Evolutionary conservation across 1,284 basidiomycete species (phyloP).

Genomic region (Leucoagaricus sp.): DNA sequence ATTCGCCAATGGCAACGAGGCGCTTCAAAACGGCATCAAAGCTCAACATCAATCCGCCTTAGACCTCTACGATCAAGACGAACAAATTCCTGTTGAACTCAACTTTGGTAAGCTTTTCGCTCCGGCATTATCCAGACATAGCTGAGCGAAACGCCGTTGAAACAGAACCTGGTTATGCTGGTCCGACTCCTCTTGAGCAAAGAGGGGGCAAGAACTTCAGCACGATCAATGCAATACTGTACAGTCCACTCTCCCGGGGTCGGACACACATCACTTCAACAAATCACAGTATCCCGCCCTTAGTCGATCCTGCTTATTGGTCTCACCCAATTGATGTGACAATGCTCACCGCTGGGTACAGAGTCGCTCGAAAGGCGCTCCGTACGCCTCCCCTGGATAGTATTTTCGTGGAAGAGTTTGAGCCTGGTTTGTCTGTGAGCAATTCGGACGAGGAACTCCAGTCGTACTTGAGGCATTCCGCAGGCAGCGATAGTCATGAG

Average conservation of each 20-base stretch:
- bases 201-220: constrained; percentile 30
- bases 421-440: constrained; percentile 24
- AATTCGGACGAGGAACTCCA: constrained; percentile 23
- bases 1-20: constrained; percentile 33
- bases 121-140: neutral
- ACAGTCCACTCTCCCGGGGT: constrained; percentile 32
- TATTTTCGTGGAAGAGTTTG: constrained; percentile 28
- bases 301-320: constrained; percentile 30
- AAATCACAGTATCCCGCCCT: constrained; percentile 19
- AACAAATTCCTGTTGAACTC: constrained; percentile 27
- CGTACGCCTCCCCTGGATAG: constrained; percentile 22
- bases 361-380: constrained; percentile 26
- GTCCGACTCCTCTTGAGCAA: constrained; percentile 21
- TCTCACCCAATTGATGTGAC: constrained; percentile 28
- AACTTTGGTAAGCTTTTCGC: constrained; percentile 28
- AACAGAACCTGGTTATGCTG: constrained; percentile 29
- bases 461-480: constrained; percentile 24
- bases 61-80: constrained; percentile 24
- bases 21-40: constrained; percentile 29
- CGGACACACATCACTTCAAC: constrained; percentile 32
- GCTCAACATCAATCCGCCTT: constrained; percentile 29
- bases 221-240: constrained; percentile 30
- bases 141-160: neutral
- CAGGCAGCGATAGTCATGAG: constrained; percentile 31
- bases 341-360: constrained; percentile 24